phyloP scores from a whole-genome alignment of 2,329 filamentous ascomycete genomes.

The Alternaria solani region DNA sequence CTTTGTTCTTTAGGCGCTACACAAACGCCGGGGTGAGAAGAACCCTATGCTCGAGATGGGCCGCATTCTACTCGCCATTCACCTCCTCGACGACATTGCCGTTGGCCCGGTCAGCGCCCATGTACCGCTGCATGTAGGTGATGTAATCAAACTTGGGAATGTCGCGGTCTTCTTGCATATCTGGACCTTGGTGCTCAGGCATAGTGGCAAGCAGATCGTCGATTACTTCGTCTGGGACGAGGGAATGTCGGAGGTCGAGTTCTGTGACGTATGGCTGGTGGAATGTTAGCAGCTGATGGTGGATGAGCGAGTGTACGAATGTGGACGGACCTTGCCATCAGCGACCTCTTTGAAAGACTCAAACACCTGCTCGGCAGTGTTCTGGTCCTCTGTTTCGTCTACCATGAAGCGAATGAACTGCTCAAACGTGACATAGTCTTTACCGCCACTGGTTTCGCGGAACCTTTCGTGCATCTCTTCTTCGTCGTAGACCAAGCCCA shows the following conservation, averaged over 20 bases:
- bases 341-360: constrained; percentile 97
- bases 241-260: constrained; percentile 90
- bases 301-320: not conserved
- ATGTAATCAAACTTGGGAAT: constrained; percentile 95
- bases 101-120: constrained; percentile 42
- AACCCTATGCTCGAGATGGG: constrained; percentile 17
- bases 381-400: constrained; percentile 97
- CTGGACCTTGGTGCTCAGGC: constrained; percentile 82
- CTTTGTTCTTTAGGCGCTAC: constrained; percentile 4
- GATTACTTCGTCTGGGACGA: constrained; percentile 97
- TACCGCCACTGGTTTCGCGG: constrained; percentile 80
- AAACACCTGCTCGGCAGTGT: constrained; percentile 97
- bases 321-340: constrained; percentile 77
- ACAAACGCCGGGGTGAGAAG: constrained; percentile 29
- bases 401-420: constrained; percentile 99
- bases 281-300: constrained; percentile 16
- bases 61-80: constrained; percentile 33
- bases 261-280: constrained; percentile 89
- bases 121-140: constrained; percentile 86
- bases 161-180: constrained; percentile 84
- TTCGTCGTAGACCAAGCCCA: constrained; percentile 95
- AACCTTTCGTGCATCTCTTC: constrained; percentile 98
- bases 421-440: constrained; percentile 89
- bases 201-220: constrained; percentile 89
- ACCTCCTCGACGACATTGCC: constrained; percentile 32